Base-by-base conservation (phyloP, 805 yeast genomes). In the Tetrapisispora taiwanensis region DNA sequence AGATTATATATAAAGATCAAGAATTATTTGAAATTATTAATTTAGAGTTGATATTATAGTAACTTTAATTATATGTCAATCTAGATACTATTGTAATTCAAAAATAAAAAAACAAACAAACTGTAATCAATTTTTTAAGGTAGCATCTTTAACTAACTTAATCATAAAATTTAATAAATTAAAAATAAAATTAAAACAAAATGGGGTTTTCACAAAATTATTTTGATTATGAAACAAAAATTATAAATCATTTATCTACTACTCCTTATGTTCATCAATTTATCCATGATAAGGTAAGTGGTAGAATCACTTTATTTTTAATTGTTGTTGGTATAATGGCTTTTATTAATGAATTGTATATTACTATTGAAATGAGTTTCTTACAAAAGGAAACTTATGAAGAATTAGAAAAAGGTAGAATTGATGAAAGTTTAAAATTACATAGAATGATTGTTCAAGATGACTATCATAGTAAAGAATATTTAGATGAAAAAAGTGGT, bases 351-450 rank as follows among this genome's bases (percentile, higher is more conserved):
- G 68, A 63, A 41, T 32, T 62, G 5, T 62, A 53, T 39, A 58
- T 63, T 18, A 60, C 59, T 9, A 51, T 61, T 22, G 65, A 62
- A 42, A 63, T 63, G 68, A 55, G 53, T 22, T 50, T 58, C 27
- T 39, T 59, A 28, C 62, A 59, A 33, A 62, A 56, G 46, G 58
- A 55, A 28, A 60, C 67, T 3, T 62, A 61, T 37, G 56, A 56
- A 39, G 60, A 60, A 42, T 42, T 63, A 32, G 62, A 56, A 45
- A 50, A 50, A 10, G 62, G 63, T 7, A 48, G 47, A 12, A 56
- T 62, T 18, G 61, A 62, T 43, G 65, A 62, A 36, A 48, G 54
- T 14, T 45, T 59, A 35, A 54, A 52, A 41, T 47, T 59, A 36
- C 65, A 62, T 39, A 56, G 56, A 34, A 49, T 62, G 52, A 43